These are phyloP conservation scores for Colletotrichum lentis DNA, from an alignment of 2,329 filamentous ascomycete species.

Conservation along the genomic window DNA sequence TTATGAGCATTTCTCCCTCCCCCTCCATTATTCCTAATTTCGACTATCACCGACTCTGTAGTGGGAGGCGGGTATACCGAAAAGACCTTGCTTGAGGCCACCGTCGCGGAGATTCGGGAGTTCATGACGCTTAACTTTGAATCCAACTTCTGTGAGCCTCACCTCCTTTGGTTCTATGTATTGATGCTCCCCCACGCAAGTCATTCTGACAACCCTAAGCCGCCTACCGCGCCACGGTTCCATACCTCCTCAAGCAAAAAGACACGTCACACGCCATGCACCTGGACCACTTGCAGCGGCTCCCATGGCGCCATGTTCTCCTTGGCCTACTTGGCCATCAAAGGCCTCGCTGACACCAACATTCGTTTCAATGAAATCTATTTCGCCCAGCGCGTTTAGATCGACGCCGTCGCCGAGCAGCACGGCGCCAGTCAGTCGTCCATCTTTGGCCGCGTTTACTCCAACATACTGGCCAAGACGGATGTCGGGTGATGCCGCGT, in stretches of 20 bases:
- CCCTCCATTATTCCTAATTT: background rate
- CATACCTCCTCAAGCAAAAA: constrained; percentile 45
- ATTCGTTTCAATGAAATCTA: constrained; percentile 53
- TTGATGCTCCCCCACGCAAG: background rate
- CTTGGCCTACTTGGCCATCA: constrained; percentile 44
- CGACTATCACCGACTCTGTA: constrained; percentile 20
- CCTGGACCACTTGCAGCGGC: constrained; percentile 49
- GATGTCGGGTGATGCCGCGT: constrained; percentile 16
- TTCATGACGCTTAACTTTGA: constrained; percentile 43
- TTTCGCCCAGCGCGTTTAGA: constrained; percentile 44
- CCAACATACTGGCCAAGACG: constrained; percentile 17
- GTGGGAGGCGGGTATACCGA: constrained; percentile 43
- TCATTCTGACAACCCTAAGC: constrained; percentile 37
- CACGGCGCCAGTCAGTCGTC: background rate
- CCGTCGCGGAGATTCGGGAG: constrained; percentile 39
- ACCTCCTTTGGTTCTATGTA: background rate
- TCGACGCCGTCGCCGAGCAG: constrained; percentile 38
- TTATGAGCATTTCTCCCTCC: constrained; percentile 23
- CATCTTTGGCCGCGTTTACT: constrained; percentile 24
- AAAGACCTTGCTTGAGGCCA: constrained; percentile 41
- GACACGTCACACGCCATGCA: constrained; percentile 39
- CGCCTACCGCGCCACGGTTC: constrained; percentile 46
- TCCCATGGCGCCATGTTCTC: constrained; percentile 47
- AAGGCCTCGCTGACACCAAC: constrained; percentile 45
- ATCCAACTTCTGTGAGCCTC: constrained; percentile 45